Conservation (phyloP, 2,329 filamentous ascomycete genomes). For the Pleurostoma richardsiae region DNA sequence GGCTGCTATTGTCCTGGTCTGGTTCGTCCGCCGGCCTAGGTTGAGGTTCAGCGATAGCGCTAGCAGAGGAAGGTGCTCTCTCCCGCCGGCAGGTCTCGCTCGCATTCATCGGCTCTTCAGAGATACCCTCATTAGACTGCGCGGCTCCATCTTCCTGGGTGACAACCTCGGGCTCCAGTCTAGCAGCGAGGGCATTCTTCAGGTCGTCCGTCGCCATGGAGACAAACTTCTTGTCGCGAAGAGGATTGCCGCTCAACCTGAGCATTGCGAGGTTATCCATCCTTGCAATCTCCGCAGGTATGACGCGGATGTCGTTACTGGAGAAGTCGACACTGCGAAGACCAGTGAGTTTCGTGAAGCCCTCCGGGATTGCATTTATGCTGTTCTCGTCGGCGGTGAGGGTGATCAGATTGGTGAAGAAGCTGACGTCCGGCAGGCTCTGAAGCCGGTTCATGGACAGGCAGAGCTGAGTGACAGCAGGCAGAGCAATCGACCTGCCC, state of each 20-base stretch:
- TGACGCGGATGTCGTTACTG: constrained; percentile 71
- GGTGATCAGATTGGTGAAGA: constrained; percentile 68
- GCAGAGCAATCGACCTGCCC: constrained; percentile 51
- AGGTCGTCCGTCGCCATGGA: constrained; percentile 76
- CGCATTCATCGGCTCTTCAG: constrained; percentile 9
- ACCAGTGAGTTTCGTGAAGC: constrained; percentile 62
- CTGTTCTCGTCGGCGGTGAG: constrained; percentile 79
- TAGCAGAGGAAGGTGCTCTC: not conserved
- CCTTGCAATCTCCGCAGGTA: constrained; percentile 71
- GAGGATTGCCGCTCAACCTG: constrained; percentile 79
- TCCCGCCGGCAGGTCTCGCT: not conserved
- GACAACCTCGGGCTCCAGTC: constrained; percentile 54
- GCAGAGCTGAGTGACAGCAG: constrained; percentile 67
- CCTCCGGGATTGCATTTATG: constrained; percentile 68
- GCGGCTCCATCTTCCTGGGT: constrained; percentile 20
- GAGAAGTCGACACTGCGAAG: constrained; percentile 78
- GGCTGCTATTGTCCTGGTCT: constrained; percentile 34
- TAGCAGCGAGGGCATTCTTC: constrained; percentile 65
- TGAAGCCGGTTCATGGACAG: constrained; percentile 79
- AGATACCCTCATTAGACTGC: not conserved
- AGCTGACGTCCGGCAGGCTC: constrained; percentile 65
- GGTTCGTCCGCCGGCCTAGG: constrained; percentile 11
- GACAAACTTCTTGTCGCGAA: constrained; percentile 82
- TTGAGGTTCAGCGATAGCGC: not conserved
- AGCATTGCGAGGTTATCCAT: constrained; percentile 77